Evolutionary conservation across 2,329 filamentous ascomycete species (phyloP).

Genomic region (Fusarium nelsonii): DNA sequence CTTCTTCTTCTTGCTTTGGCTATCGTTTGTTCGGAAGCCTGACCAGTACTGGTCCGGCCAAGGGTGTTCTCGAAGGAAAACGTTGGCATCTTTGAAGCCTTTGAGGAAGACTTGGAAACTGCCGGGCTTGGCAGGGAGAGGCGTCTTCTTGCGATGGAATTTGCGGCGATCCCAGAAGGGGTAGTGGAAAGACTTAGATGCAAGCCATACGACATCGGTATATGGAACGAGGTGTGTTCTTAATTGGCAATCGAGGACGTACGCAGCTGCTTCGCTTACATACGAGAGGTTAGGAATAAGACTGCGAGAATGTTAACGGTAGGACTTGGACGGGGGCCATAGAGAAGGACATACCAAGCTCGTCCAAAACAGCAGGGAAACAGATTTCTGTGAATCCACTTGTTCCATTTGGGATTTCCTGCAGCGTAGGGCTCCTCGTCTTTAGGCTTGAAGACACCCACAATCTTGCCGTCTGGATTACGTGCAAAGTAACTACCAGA

Average conservation of each 20-base stretch:
- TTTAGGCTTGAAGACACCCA: slow-evolving; percentile 98
- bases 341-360: slow-evolving; percentile 72
- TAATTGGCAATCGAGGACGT: slow-evolving; percentile 90
- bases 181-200: slow-evolving; percentile 97
- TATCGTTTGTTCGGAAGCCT: slow-evolving; percentile 76
- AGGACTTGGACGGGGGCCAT: neutral
- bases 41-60: slow-evolving; percentile 91
- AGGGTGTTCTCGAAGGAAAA: slow-evolving; percentile 93
- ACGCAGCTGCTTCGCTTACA: slow-evolving; percentile 96
- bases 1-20: slow-evolving; percentile 70
- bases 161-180: slow-evolving; percentile 96
- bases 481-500: slow-evolving; percentile 98
- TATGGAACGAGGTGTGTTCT: slow-evolving; percentile 95
- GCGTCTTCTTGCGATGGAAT: slow-evolving; percentile 87
- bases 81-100: slow-evolving; percentile 95
- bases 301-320: slow-evolving; percentile 53
- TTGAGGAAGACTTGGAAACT: slow-evolving; percentile 98
- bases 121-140: slow-evolving; percentile 88
- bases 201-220: slow-evolving; percentile 92
- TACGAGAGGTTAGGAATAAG: slow-evolving; percentile 98
- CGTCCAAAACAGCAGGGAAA: slow-evolving; percentile 98
- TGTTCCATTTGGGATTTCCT: slow-evolving; percentile 98
- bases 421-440: slow-evolving; percentile 98
- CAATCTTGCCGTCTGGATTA: slow-evolving; percentile 90
- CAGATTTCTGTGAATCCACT: slow-evolving; percentile 98